Conservation (phyloP, 305 asterid species). For the Fraxinus velutina region DNA sequence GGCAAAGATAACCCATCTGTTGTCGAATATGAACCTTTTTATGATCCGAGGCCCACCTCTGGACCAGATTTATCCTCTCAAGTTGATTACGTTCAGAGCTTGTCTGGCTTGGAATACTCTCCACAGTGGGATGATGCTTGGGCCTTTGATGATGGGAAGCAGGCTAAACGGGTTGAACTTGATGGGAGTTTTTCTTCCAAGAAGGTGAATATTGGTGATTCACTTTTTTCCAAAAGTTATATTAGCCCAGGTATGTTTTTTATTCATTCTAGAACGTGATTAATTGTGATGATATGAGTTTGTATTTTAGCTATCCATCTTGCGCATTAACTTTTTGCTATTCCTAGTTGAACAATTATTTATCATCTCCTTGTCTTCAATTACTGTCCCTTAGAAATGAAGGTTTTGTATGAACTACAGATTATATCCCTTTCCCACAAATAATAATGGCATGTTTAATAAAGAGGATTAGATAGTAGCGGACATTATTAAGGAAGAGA, state of each 20-base stretch:
- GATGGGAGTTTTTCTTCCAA: conserved; percentile 35
- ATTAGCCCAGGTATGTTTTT: conserved; percentile 45
- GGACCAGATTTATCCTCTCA: conserved; percentile 43
- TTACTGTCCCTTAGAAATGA: neutral
- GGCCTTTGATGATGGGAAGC: conserved; percentile 47
- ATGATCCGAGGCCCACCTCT: conserved; percentile 35
- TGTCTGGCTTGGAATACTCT: conserved; percentile 54
- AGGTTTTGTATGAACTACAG: neutral
- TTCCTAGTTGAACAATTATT: neutral
- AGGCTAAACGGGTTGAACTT: conserved; percentile 37
- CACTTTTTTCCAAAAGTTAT: conserved; percentile 33
- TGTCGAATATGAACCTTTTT: conserved; percentile 33
- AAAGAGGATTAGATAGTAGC: neutral
- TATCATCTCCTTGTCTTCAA: neutral
- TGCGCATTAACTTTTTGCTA: neutral
- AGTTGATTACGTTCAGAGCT: conserved; percentile 49
- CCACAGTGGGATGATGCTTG: conserved; percentile 43
- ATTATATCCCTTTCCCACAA: neutral
- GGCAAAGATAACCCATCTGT: conserved; percentile 33
- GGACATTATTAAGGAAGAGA: neutral
- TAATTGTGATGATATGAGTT: neutral
- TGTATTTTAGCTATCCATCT: neutral
- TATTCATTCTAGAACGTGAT: neutral
- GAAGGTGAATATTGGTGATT: conserved; percentile 36
- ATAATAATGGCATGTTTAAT: neutral